These are phyloP conservation scores for Tieghemiomyces parasiticus DNA, from an alignment of 192 early-diverging fungal species.

Conservation along the genomic window DNA sequence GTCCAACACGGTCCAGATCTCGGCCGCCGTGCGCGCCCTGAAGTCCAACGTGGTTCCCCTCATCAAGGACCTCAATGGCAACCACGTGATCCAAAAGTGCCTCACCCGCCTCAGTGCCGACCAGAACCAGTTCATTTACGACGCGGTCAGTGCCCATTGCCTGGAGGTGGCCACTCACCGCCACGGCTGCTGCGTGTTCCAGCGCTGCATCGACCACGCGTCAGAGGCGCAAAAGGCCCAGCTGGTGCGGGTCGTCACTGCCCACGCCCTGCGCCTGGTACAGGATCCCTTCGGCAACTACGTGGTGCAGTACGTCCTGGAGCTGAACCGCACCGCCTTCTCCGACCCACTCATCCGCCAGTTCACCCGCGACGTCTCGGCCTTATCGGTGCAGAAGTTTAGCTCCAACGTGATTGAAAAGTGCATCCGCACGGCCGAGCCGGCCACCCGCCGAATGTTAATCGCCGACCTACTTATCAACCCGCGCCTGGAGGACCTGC, in stretches of 20 bases:
- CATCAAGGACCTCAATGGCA: slow-evolving; percentile 84
- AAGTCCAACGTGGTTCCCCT: slow-evolving; percentile 57
- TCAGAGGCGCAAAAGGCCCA: slow-evolving; percentile 51
- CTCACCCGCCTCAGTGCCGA: slow-evolving; percentile 51
- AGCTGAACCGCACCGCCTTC: slow-evolving; percentile 48
- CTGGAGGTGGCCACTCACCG: slow-evolving; percentile 77
- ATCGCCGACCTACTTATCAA: slow-evolving; percentile 64
- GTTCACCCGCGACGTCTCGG: slow-evolving; percentile 61
- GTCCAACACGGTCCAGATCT: slow-evolving; percentile 41
- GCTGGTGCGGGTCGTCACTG: slow-evolving; percentile 61
- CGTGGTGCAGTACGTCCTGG: slow-evolving; percentile 83
- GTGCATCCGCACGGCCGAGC: slow-evolving; percentile 70
- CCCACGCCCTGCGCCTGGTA: slow-evolving; percentile 55
- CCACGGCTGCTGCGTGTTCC: slow-evolving; percentile 83
- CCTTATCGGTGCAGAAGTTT: slow-evolving; percentile 77
- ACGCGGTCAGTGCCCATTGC: slow-evolving; percentile 61
- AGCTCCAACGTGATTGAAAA: slow-evolving; percentile 90
- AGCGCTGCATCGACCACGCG: slow-evolving; percentile 81
- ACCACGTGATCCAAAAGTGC: slow-evolving; percentile 89
- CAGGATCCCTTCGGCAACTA: slow-evolving; percentile 90
- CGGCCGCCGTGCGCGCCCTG: slow-evolving; percentile 47
- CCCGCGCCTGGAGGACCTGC: slow-evolving; percentile 56
- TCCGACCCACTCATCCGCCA: slow-evolving; percentile 53
- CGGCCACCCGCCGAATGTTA: slow-evolving; percentile 45
- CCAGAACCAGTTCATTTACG: slow-evolving; percentile 80